phyloP scores from a whole-genome alignment of 208 protist genomes.

The Trypanosoma cruzi region DNA sequence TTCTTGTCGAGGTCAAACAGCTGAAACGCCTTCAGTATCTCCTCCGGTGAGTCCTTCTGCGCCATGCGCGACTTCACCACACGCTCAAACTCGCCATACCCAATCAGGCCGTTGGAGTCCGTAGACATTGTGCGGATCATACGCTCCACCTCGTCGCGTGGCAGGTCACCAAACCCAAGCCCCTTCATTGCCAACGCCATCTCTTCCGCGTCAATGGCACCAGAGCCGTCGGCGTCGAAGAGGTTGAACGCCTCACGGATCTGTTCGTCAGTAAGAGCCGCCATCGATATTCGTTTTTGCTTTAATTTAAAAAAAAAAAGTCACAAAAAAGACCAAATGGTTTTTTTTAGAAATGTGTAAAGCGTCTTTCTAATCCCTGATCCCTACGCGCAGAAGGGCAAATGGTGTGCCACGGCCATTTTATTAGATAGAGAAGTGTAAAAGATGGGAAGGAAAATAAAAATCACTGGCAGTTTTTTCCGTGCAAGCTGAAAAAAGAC shows the following conservation, averaged over 20 bases:
- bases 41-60: slow-evolving; percentile 93
- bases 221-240: slow-evolving; percentile 94
- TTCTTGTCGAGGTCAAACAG: slow-evolving; percentile 97
- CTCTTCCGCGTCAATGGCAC: slow-evolving; percentile 93
- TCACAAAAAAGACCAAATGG: no score
- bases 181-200: slow-evolving; percentile 96
- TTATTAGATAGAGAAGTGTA: no score
- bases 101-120: slow-evolving; percentile 87
- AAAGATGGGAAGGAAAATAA: no score
- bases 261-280: slow-evolving; percentile 85
- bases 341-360: no score
- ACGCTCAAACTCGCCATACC: slow-evolving; percentile 90
- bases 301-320: no score
- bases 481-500: no score
- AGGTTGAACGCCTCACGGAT: no score
- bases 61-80: slow-evolving; percentile 93
- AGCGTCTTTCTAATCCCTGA: no score
- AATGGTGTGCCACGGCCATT: no score
- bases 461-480: no score
- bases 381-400: no score
- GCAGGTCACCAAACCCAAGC: slow-evolving; percentile 94
- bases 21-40: slow-evolving; percentile 96
- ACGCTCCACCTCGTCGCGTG: slow-evolving; percentile 93
- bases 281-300: slow-evolving; percentile 8
- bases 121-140: slow-evolving; percentile 90